Evolutionary conservation across 2,329 filamentous ascomycete species (phyloP).

Genomic region (Trichoderma gracile): DNA sequence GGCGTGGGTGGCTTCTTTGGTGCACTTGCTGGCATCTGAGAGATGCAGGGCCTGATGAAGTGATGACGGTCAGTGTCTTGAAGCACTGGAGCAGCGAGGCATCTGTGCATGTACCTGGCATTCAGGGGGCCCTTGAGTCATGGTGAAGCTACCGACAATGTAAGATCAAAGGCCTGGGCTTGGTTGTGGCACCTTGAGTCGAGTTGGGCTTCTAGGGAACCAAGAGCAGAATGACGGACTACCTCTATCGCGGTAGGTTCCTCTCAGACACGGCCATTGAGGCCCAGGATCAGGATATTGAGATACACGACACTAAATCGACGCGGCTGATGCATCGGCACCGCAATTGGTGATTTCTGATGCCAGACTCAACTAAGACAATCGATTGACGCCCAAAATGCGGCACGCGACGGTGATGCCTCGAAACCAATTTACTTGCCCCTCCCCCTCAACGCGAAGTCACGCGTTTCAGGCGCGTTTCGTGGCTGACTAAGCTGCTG

Average conservation of each 20-base stretch:
- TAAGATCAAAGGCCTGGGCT: not conserved
- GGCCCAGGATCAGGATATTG: too few species aligned
- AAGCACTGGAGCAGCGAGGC: not conserved
- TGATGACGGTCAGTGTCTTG: not conserved
- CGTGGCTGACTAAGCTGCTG: not conserved
- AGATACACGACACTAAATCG: too few species aligned
- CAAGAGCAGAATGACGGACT: too few species aligned
- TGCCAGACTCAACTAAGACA: too few species aligned
- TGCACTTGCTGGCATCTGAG: conserved; percentile 5
- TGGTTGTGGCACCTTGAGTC: too few species aligned
- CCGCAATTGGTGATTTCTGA: too few species aligned
- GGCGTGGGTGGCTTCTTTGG: conserved; percentile 14
- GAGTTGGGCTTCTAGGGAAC: too few species aligned
- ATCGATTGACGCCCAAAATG: too few species aligned
- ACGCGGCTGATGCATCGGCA: too few species aligned
- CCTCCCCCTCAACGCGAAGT: not conserved
- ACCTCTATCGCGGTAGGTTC: too few species aligned
- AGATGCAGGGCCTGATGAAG: conserved; percentile 7
- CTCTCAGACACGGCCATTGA: too few species aligned
- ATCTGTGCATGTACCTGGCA: conserved; percentile 13
- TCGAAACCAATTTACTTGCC: not conserved
- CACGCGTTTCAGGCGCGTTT: not conserved
- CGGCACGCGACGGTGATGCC: too few species aligned
- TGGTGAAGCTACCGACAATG: not conserved
- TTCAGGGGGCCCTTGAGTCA: not conserved